Percentiles rank a stretch among this genome's conserved stretches.
Evolutionary conservation across 345 rosid species (phyloP).

Genomic region (Turnera subulata): DNA sequence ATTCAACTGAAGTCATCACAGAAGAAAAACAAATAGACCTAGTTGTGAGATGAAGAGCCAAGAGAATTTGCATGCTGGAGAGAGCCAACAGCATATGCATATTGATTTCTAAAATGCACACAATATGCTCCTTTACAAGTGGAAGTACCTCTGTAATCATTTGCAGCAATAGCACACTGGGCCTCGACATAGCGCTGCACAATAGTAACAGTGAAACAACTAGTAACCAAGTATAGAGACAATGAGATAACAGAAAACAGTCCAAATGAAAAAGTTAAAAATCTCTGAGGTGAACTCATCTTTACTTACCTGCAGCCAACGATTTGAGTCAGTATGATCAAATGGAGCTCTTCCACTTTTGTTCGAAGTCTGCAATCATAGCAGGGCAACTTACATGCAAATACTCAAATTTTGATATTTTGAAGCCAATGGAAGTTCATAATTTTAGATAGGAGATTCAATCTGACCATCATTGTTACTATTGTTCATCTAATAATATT

Average conservation of each 20-base stretch:
- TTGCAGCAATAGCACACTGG: constrained; percentile 82
- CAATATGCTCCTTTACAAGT: no score
- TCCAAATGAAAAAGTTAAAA: neutral
- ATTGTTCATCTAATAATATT: neutral
- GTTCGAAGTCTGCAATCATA: constrained; percentile 55
- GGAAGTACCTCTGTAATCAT: constrained; percentile 78
- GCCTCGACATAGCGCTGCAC: constrained; percentile 97
- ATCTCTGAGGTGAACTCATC: constrained; percentile 4
- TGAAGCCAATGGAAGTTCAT: no score
- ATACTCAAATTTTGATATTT: no score
- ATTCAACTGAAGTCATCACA: no score
- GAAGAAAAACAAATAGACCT: no score
- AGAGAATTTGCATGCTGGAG: no score
- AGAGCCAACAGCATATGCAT: no score
- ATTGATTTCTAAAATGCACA: no score
- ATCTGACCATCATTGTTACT: no score
- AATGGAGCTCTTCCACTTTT: constrained; percentile 69
- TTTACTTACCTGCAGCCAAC: constrained; percentile 91
- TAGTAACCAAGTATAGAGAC: neutral
- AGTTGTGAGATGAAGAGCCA: neutral
- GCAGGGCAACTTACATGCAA: neutral
- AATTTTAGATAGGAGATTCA: no score
- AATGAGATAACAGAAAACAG: neutral
- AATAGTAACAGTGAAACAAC: constrained; percentile 17
- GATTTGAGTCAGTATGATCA: constrained; percentile 76